phyloP scores from a whole-genome alignment of 768 basidiomycete genomes.

The Cystobasidium ongulense region DNA sequence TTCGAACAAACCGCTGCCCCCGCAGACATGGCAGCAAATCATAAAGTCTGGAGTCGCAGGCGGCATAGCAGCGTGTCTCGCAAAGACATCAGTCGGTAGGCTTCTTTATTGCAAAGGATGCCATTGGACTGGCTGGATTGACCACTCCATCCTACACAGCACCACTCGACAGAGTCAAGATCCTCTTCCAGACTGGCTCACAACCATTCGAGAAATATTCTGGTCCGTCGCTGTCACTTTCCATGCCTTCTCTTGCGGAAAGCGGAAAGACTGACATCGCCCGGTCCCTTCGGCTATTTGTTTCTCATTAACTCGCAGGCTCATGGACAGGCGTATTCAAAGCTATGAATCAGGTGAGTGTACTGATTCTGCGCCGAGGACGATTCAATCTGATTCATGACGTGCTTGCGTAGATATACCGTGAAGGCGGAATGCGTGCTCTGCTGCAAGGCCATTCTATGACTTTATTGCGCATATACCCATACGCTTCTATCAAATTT shows the following conservation, averaged over 20 bases:
- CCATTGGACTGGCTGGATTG: constrained; percentile 54
- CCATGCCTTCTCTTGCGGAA: background rate
- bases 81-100: constrained; percentile 41
- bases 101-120: constrained; percentile 54
- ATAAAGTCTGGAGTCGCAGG: constrained; percentile 82
- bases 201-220: constrained; percentile 89
- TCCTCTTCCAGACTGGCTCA: constrained; percentile 94
- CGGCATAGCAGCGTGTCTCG: constrained; percentile 58
- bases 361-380: background rate
- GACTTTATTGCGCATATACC: constrained; percentile 86
- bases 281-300: background rate
- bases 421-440: constrained; percentile 58
- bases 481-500: constrained; percentile 94
- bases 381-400: constrained; percentile 29
- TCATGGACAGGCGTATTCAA: constrained; percentile 75
- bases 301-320: constrained; percentile 50
- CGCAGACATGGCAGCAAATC: constrained; percentile 51
- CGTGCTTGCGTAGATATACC: constrained; percentile 51
- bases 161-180: constrained; percentile 94
- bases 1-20: background rate
- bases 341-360: constrained; percentile 51
- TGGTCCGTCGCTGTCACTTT: constrained; percentile 51
- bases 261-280: background rate
- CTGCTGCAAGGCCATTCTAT: constrained; percentile 93
- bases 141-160: constrained; percentile 49